A percentile compares a stretch with the other conserved stretches of the same genome.
Conservation (phyloP, 2,329 filamentous ascomycete species). For the Clonostachys sp. region DNA sequence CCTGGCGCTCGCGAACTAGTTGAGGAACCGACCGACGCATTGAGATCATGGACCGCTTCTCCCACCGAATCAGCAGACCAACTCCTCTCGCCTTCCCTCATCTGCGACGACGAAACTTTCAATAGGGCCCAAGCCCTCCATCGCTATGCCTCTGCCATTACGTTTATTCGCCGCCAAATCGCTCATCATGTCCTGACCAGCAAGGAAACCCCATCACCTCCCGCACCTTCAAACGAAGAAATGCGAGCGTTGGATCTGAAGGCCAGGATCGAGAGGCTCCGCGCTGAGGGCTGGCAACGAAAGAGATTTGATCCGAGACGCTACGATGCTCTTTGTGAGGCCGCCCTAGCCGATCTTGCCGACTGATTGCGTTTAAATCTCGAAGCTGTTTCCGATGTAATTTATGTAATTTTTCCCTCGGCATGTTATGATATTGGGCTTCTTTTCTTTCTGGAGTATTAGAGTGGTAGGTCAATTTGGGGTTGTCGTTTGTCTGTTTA, state of each 20-base stretch:
- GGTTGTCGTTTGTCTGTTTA: too few species aligned
- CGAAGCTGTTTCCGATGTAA: neutral
- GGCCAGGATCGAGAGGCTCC: conserved; percentile 48
- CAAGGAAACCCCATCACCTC: conserved; percentile 19
- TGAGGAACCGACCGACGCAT: neutral
- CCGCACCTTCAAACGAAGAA: conserved; percentile 21
- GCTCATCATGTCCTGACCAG: conserved; percentile 40
- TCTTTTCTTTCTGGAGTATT: neutral
- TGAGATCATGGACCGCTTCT: too few species aligned
- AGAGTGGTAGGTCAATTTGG: too few species aligned
- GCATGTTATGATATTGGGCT: neutral
- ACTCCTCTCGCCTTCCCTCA: too few species aligned
- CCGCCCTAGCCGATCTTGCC: conserved; percentile 43
- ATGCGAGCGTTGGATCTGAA: conserved; percentile 34
- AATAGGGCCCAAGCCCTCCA: conserved; percentile 29
- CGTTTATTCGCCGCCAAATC: conserved; percentile 42
- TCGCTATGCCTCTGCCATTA: conserved; percentile 44
- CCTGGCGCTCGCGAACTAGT: neutral
- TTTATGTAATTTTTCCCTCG: neutral
- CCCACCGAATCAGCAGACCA: conserved; percentile 21
- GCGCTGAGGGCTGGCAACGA: conserved; percentile 49
- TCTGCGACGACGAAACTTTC: too few species aligned
- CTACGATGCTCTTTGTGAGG: conserved; percentile 48
- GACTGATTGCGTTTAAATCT: conserved; percentile 3
- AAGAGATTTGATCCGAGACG: conserved; percentile 48